Percentiles rank a stretch among this genome's conserved stretches.
These are phyloP conservation scores for Fusarium odoratissimum DNA, from an alignment of 2,329 filamentous ascomycete genomes.

Conservation along the genomic window DNA sequence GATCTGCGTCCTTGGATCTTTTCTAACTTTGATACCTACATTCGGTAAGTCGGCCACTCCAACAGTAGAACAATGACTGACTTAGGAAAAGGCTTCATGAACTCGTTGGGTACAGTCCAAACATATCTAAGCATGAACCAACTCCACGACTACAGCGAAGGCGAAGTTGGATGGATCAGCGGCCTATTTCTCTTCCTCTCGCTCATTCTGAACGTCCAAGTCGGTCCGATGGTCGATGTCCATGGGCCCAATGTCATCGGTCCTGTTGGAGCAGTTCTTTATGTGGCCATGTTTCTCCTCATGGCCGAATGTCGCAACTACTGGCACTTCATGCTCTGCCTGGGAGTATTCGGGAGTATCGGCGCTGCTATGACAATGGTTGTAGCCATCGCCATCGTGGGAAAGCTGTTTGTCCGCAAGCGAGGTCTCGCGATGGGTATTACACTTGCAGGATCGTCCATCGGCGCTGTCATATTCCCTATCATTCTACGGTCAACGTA, in stretches of 20 bases:
- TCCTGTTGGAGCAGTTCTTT: constrained; percentile 51
- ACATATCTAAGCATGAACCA: constrained; percentile 59
- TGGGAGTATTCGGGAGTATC: constrained; percentile 57
- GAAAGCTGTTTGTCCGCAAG: constrained; percentile 45
- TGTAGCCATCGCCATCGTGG: constrained; percentile 49
- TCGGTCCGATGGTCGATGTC: constrained; percentile 61
- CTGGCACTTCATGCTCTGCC: constrained; percentile 60
- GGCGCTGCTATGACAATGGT: constrained; percentile 53
- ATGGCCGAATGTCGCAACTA: constrained; percentile 59
- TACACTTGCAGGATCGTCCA: constrained; percentile 41
- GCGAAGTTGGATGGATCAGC: constrained; percentile 63
- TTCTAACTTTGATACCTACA: constrained; percentile 37
- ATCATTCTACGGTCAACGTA: constrained; percentile 49
- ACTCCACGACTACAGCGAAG: constrained; percentile 53
- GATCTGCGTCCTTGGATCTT: constrained; percentile 42
- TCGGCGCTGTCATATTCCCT: constrained; percentile 50
- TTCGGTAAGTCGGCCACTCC: constrained; percentile 29
- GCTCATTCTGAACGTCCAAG: constrained; percentile 58
- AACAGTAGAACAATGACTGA: neutral
- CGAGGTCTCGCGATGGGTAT: constrained; percentile 45
- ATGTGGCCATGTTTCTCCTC: constrained; percentile 56
- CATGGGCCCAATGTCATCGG: constrained; percentile 58
- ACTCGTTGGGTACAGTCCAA: constrained; percentile 60
- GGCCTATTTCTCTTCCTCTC: constrained; percentile 59
- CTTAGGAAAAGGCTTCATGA: constrained; percentile 56